Evolutionary conservation across 306 rosid species (phyloP).

Genomic region (Inga oerstediana): DNA sequence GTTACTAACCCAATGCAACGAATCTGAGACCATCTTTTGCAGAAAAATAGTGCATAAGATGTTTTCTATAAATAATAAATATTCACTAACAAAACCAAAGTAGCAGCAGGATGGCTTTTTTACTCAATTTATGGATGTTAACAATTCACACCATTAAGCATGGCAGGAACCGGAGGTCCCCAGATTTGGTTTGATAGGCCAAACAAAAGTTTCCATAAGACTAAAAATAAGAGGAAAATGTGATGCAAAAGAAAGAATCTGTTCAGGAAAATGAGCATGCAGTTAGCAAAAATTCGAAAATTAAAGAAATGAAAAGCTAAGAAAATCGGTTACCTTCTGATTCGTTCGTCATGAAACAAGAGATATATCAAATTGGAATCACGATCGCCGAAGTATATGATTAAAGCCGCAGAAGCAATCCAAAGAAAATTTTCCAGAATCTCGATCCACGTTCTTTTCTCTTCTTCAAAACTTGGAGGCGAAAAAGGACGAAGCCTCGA

Average conservation of each 20-base stretch:
- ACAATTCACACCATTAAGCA: neutral
- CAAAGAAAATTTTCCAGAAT: conserved; percentile 75
- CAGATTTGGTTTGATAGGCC: neutral
- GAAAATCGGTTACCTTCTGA: conserved; percentile 66
- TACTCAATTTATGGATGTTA: neutral
- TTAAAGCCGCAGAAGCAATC: conserved; percentile 85
- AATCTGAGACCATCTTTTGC: conserved; percentile 9
- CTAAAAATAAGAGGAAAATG: neutral
- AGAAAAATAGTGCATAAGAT: conserved; percentile 7
- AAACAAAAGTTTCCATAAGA: neutral
- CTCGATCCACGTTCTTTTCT: conserved; percentile 63
- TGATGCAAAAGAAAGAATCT: neutral
- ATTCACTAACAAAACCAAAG: neutral
- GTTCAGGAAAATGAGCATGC: neutral
- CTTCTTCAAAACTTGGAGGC: conserved; percentile 41
- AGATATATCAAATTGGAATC: conserved; percentile 78
- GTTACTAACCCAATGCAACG: neutral
- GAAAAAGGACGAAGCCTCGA: conserved; percentile 59
- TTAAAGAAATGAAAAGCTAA: neutral
- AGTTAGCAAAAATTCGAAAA: neutral
- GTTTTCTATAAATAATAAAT: neutral
- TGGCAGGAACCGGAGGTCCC: neutral
- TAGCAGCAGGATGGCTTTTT: neutral
- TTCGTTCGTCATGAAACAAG: conserved; percentile 76
- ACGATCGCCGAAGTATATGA: conserved; percentile 82